Base-by-base conservation (phyloP, 495 filamentous ascomycete species). In the Neurospora sp. region DNA sequence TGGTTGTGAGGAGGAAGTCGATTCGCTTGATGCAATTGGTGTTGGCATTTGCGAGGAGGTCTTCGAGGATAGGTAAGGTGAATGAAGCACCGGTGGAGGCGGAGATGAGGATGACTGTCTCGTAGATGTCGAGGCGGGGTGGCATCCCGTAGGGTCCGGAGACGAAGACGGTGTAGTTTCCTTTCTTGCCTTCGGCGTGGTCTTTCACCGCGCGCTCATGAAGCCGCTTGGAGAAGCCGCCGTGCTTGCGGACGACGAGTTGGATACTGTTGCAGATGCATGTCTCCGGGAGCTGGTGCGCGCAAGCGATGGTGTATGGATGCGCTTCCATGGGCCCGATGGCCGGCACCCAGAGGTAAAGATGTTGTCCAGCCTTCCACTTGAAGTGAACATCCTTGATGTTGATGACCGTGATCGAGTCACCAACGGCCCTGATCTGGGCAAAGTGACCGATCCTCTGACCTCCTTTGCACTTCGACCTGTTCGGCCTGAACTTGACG, bases 341-440 rank as follows among this genome's bases (percentile, higher is more conserved):
- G 5, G 84, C 85, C 74, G 92, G 93, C 72, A 91, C 85, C 76
- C 90, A 91, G 7, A 97, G 84, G 74, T 94, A 93, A 4, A 94
- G 85, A 75, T 96, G 92, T 76, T 96, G 93, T 12, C 94, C 94
- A 0, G 93, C 84, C 18, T 84, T 84, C 94, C 94, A 97, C 20
- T 79, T 82, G 74, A 95, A 88, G 31, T 90, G 86, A 0, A 92
- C 88, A 70, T 91, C 88, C 54, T 86, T 83, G 76, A 96, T 90
- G 4, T 89, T 91, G 37, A 97, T 82, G 7, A 89, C 87, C 5
- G 92, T 94, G 70, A 90, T 86, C 27, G 88, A 86, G 31, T 88
- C 86, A 8, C 88, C 85, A 1, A 94, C 79, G 0, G 90, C 86
- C 23, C 86, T 86, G 42, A 96, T 84, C 31, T 88, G 86, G 0